Base-by-base conservation (phyloP, 257 asterid species). In the Plantago ovata region DNA sequence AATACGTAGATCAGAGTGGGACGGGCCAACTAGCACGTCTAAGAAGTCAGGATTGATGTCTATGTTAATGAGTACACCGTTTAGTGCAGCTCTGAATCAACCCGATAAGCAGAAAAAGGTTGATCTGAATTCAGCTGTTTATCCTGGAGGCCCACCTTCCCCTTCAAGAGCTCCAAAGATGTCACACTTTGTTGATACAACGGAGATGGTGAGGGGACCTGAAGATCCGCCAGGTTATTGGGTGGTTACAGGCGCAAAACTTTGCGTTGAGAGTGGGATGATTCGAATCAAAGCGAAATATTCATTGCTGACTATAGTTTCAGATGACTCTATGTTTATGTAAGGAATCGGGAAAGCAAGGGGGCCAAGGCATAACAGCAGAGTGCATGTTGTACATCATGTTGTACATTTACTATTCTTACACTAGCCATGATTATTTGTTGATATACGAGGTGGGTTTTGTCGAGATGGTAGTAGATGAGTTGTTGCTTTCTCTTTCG, bases 1-100 rank as follows among this genome's bases (percentile, higher is more conserved):
- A 47, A 85, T 88, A 63, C 90, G 96, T 13, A 74, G 95, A 69
- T 81, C 96, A 1, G 98, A 92, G 52, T 92, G 98, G 98, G 95
- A 83, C 9, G 98, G 90, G 6, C 89, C 96, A 0, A 38, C 90
- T 0, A 63, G 72, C 20, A 51, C 77, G 14, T 72, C 85, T 5
- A 78, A 88, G 60, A 92, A 80, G 69, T 88, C 98, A 0, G 98
- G 98, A 4, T 50, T 87, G 53, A 80, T 88, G 3, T 87, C 96
- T 4, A 79, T 81, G 87, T 41, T 88, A 77, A 83, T 87, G 54
- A 84, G 85, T 74, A 74, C 85, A 1, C 83, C 95, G 1, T 81
- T 92, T 67, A 85, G 95, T 65, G 46, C 78, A 0, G 79, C 79
- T 53, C 51, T 81, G 70, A 72, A 66, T 58, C 92, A 80, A 22